A percentile compares a stretch with the other conserved stretches of the same genome.
phyloP scores from a whole-genome alignment of 2,329 filamentous ascomycete genomes.

The Hymenoscyphus scutula region DNA sequence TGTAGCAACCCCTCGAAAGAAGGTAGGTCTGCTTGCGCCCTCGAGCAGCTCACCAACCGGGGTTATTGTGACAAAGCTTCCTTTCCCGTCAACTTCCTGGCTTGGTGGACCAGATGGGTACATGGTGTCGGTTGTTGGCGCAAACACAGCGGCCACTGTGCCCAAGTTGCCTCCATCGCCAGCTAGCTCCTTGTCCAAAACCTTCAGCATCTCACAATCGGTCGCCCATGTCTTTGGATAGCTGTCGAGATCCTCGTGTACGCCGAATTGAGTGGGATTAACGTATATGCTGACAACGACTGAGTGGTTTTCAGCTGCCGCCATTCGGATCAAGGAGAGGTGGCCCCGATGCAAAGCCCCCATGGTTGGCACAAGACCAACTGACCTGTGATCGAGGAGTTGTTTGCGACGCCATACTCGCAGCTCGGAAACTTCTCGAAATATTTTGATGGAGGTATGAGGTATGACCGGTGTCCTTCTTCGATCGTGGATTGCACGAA shows the following conservation, averaged over 20 bases:
- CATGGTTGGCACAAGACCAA: conserved; percentile 95
- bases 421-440: conserved; percentile 71
- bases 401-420: conserved; percentile 68
- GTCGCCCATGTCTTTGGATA: conserved; percentile 89
- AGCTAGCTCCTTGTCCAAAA: conserved; percentile 72
- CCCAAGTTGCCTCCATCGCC: conserved; percentile 56
- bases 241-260: conserved; percentile 79
- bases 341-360: conserved; percentile 94
- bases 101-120: conserved; percentile 74
- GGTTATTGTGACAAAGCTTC: conserved; percentile 88
- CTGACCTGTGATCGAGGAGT: conserved; percentile 62
- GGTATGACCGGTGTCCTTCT: conserved; percentile 42
- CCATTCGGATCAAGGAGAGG: conserved; percentile 77
- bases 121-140: conserved; percentile 78
- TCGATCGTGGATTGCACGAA: conserved; percentile 18
- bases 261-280: conserved; percentile 94
- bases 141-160: conserved; percentile 78
- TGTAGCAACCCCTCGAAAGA: conserved; percentile 94
- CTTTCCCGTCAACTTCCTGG: conserved; percentile 71
- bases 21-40: conserved; percentile 82
- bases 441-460: conserved; percentile 62
- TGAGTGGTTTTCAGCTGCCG: conserved; percentile 78
- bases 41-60: conserved; percentile 80
- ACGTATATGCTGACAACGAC: conserved; percentile 93
- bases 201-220: conserved; percentile 66